These are phyloP conservation scores for Picochlorum sp. DNA, from an alignment of 139 green algal genomes.

Conservation along the genomic window DNA sequence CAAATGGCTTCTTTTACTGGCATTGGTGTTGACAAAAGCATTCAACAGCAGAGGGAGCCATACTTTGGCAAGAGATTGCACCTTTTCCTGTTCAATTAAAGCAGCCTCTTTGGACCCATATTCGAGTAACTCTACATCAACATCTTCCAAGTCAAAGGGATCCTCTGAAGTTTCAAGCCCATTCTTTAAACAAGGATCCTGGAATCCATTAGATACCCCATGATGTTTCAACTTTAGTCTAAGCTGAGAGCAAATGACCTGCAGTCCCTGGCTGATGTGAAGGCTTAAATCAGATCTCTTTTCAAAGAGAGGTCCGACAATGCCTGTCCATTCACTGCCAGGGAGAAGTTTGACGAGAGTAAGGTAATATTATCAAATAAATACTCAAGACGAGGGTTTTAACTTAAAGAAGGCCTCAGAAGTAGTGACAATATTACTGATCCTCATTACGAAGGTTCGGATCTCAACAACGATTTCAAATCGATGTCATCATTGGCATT, in stretches of 20 bases:
- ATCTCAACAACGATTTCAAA: conserved; percentile 42
- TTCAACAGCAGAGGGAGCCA: conserved; percentile 83
- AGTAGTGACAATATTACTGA: conserved; percentile 45
- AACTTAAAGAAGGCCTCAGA: too few species aligned
- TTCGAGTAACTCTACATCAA: neutral
- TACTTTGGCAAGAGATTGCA: conserved; percentile 49
- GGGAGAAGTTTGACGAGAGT: neutral
- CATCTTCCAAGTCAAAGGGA: neutral
- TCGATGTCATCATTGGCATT: conserved; percentile 18
- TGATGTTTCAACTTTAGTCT: conserved; percentile 3
- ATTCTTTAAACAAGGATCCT: neutral
- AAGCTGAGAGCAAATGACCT: conserved; percentile 32
- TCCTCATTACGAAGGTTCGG: conserved; percentile 6
- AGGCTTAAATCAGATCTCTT: conserved; percentile 51
- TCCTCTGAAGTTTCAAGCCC: neutral
- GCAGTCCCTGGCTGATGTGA: conserved; percentile 43
- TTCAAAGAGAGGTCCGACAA: conserved; percentile 48
- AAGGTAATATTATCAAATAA: neutral
- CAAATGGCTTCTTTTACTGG: conserved; percentile 36
- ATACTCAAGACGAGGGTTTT: neutral
- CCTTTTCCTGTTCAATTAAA: conserved; percentile 13
- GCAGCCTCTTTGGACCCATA: neutral
- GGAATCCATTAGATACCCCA: neutral
- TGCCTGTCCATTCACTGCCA: conserved; percentile 18
- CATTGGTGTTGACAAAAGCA: conserved; percentile 46